Conservation (phyloP, 345 rosid genomes). For the Salix dunnii region DNA sequence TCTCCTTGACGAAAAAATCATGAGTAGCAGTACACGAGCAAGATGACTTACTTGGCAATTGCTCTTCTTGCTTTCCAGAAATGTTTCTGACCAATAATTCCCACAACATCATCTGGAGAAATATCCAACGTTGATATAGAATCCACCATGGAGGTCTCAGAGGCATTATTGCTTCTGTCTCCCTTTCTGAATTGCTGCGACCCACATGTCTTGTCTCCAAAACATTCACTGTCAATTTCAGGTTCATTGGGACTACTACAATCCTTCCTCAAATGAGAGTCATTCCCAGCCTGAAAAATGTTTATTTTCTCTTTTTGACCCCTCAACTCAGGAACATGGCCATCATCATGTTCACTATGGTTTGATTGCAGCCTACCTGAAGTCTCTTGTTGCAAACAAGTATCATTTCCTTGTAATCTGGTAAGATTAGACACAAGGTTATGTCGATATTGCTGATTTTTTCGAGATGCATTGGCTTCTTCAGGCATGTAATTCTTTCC, state of each 20-base stretch:
- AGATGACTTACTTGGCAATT: conserved; percentile 71
- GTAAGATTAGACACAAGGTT: conserved; percentile 22
- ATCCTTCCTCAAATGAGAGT: conserved; percentile 31
- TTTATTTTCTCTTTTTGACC: conserved; percentile 29
- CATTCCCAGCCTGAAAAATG: conserved; percentile 21
- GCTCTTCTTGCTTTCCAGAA: conserved; percentile 93
- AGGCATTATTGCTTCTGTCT: conserved; percentile 49
- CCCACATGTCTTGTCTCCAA: conserved; percentile 25
- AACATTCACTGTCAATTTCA: conserved; percentile 28
- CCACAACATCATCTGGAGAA: conserved; percentile 86
- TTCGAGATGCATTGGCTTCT: conserved; percentile 17
- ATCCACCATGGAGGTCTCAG: conserved; percentile 72
- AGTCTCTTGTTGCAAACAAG: conserved; percentile 32
- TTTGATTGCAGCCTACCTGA: conserved; percentile 23
- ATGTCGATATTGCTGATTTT: conserved; percentile 24
- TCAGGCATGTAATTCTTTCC: conserved; percentile 19
- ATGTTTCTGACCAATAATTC: conserved; percentile 76
- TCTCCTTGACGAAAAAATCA: not conserved
- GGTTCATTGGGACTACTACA: conserved; percentile 30
- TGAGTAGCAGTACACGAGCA: not conserved
- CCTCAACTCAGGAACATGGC: conserved; percentile 19
- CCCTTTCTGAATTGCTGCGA: conserved; percentile 35
- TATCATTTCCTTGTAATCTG: conserved; percentile 29
- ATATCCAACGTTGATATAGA: conserved; percentile 50
- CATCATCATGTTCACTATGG: conserved; percentile 9